Percentiles rank a stretch among this genome's conserved stretches.
Conservation (phyloP, 805 yeast species). For the Zygosaccharomyces gambellarensis region DNA sequence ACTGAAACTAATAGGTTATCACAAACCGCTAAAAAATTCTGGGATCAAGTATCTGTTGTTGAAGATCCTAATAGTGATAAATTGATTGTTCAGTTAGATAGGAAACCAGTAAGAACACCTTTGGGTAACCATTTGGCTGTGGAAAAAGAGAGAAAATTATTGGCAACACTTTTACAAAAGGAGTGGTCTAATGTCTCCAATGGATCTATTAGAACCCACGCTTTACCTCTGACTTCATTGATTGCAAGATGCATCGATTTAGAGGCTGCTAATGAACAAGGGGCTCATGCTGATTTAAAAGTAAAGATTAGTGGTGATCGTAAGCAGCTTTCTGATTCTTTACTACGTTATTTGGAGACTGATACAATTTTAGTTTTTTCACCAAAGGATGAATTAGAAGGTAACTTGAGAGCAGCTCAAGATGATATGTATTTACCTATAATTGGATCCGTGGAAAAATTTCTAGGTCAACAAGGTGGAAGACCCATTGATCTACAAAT, state of each 20-base stretch:
- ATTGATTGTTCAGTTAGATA: constrained; percentile 60
- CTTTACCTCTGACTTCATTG: constrained; percentile 79
- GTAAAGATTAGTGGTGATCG: constrained; percentile 59
- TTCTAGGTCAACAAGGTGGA: constrained; percentile 38
- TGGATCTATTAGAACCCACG: constrained; percentile 63
- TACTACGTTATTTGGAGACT: constrained; percentile 85
- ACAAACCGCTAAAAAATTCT: constrained; percentile 66
- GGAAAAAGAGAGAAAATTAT: constrained; percentile 51
- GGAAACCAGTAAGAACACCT: constrained; percentile 78
- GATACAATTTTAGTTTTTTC: constrained; percentile 88
- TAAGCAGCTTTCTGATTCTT: constrained; percentile 50
- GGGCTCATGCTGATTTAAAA: constrained; percentile 41
- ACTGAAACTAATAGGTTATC: constrained; percentile 67
- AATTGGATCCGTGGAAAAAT: constrained; percentile 59
- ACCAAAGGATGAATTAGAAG: constrained; percentile 76
- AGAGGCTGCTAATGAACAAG: constrained; percentile 35
- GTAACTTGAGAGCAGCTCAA: constrained; percentile 74
- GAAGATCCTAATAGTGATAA: constrained; percentile 32
- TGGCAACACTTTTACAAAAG: constrained; percentile 73
- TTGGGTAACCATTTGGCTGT: constrained; percentile 64
- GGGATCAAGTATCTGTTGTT: constrained; percentile 61
- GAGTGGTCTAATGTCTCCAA: constrained; percentile 82
- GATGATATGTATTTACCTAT: constrained; percentile 72
- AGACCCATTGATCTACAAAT: constrained; percentile 44
- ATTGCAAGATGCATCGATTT: constrained; percentile 85